Conservation (phyloP, 305 asterid genomes). For the Fraxinus dipetala region DNA sequence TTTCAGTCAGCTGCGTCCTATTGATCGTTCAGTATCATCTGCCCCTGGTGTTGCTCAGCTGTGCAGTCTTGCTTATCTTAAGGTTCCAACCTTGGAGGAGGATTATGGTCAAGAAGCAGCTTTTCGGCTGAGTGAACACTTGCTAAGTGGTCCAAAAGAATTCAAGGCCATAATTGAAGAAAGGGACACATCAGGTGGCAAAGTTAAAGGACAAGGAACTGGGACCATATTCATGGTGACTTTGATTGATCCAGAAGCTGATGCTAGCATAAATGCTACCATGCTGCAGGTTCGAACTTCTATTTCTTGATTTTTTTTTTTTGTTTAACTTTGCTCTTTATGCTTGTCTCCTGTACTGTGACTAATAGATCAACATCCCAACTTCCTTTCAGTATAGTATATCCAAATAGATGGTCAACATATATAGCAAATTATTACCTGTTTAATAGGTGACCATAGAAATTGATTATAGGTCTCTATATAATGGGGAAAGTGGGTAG, state of each 20-base stretch:
- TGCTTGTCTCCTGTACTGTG: background rate
- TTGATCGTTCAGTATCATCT: slow-evolving; percentile 68
- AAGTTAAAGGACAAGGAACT: slow-evolving; percentile 96
- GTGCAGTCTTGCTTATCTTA: slow-evolving; percentile 73
- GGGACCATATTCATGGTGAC: slow-evolving; percentile 82
- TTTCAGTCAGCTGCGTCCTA: slow-evolving; percentile 71
- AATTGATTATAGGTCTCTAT: background rate
- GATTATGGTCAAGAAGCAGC: slow-evolving; percentile 98
- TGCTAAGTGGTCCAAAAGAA: slow-evolving; percentile 64
- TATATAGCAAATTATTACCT: background rate
- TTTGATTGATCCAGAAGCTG: slow-evolving; percentile 60
- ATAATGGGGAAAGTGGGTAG: background rate
- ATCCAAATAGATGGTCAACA: background rate
- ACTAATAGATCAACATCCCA: background rate
- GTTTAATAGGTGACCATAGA: background rate
- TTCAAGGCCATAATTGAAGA: slow-evolving; percentile 78
- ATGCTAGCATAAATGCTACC: slow-evolving; percentile 65
- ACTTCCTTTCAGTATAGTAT: background rate
- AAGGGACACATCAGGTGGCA: slow-evolving; percentile 78
- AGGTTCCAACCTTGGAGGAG: slow-evolving; percentile 74
- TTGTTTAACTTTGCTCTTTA: background rate
- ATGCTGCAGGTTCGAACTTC: slow-evolving; percentile 65
- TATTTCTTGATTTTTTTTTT: background rate
- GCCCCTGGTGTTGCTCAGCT: slow-evolving; percentile 89
- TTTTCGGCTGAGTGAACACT: slow-evolving; percentile 57